Percentiles rank a stretch among this genome's conserved stretches.
Conservation (phyloP, 345 rosid genomes). For the Murraya paniculata region DNA sequence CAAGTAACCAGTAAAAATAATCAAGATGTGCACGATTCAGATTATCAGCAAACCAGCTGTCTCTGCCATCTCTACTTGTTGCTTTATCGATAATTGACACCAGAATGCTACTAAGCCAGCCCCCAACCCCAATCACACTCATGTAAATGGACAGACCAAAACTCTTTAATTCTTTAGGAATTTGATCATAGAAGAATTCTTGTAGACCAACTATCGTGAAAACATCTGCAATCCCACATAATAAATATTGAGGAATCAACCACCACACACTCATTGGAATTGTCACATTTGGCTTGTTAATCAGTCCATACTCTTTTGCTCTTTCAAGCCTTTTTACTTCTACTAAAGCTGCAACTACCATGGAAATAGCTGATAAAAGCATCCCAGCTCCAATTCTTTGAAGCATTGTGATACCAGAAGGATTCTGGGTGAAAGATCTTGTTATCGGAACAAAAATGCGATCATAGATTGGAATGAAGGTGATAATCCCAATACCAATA, state of each 20-base stretch:
- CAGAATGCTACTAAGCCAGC: slow-evolving; percentile 28
- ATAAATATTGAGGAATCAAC: slow-evolving; percentile 32
- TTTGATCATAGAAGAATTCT: slow-evolving; percentile 37
- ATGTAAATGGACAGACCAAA: slow-evolving; percentile 29
- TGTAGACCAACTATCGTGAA: slow-evolving; percentile 36
- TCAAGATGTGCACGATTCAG: slow-evolving; percentile 34
- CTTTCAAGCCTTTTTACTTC: slow-evolving; percentile 27
- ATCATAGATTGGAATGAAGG: slow-evolving; percentile 29
- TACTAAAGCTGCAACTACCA: slow-evolving; percentile 28
- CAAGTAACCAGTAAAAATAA: slow-evolving; percentile 33
- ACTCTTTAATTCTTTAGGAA: slow-evolving; percentile 29
- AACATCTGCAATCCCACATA: slow-evolving; percentile 28
- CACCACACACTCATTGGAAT: slow-evolving; percentile 34
- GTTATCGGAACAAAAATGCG: slow-evolving; percentile 23
- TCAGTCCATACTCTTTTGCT: slow-evolving; percentile 20
- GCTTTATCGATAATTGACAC: slow-evolving; percentile 15
- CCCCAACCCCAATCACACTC: slow-evolving; percentile 29
- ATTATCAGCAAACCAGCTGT: slow-evolving; percentile 28
- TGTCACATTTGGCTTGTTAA: slow-evolving; percentile 19
- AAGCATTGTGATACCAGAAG: slow-evolving; percentile 25
- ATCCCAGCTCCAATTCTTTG: slow-evolving; percentile 26
- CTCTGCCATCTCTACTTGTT: slow-evolving; percentile 3
- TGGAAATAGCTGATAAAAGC: slow-evolving; percentile 21
- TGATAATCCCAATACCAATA: slow-evolving; percentile 18
- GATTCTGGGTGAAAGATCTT: slow-evolving; percentile 22